These are phyloP conservation scores for Alternaria rosae DNA, from an alignment of 2,329 filamentous ascomycete genomes.

Conservation along the genomic window DNA sequence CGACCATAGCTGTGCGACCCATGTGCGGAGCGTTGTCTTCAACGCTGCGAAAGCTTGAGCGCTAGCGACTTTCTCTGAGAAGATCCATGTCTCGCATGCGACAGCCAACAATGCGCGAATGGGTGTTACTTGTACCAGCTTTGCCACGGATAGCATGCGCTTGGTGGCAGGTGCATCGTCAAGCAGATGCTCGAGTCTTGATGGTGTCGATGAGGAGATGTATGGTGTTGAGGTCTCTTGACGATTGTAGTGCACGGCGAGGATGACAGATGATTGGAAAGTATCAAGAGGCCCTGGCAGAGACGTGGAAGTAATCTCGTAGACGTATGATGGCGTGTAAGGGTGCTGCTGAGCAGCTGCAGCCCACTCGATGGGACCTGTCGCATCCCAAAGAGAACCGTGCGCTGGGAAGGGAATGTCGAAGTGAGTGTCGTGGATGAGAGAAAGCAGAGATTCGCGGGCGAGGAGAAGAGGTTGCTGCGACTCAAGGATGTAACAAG, in stretches of 20 bases:
- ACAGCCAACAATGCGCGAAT: constrained; percentile 54
- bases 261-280: constrained; percentile 50
- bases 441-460: constrained; percentile 26
- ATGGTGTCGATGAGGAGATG: constrained; percentile 13
- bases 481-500: constrained; percentile 54
- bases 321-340: constrained; percentile 33
- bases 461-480: constrained; percentile 47
- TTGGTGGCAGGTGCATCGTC: constrained; percentile 30
- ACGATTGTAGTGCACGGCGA: constrained; percentile 44
- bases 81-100: constrained; percentile 55
- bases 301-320: constrained; percentile 27
- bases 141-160: constrained; percentile 45
- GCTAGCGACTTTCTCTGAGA: constrained; percentile 52
- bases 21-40: constrained; percentile 45
- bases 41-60: constrained; percentile 41
- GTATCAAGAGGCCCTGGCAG: constrained; percentile 25
- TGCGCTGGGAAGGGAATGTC: constrained; percentile 50
- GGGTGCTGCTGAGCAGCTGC: constrained; percentile 27
- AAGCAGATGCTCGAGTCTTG: constrained; percentile 35
- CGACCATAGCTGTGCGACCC: constrained; percentile 46
- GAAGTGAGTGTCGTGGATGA: constrained; percentile 30
- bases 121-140: constrained; percentile 50
- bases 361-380: constrained; percentile 31
- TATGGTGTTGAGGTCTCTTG: constrained; percentile 27
- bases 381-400: constrained; percentile 49